Percentiles rank a stretch among this genome's conserved stretches.
These are phyloP conservation scores for Colletotrichum sp. DNA, from an alignment of 2,329 filamentous ascomycete genomes.

Conservation along the genomic window DNA sequence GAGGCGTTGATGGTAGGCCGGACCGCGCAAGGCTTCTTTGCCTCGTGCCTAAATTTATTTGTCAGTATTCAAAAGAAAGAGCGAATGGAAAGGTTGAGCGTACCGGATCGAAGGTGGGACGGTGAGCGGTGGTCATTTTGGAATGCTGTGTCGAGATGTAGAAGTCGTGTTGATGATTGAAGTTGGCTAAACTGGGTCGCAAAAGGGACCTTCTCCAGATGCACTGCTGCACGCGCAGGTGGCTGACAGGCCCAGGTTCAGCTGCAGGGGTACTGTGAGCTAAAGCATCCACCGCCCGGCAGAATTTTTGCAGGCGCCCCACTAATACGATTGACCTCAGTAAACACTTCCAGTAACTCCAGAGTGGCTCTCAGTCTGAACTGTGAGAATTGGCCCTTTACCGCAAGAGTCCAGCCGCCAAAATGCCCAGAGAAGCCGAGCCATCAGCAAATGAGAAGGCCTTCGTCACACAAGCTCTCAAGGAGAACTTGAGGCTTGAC, in stretches of 20 bases:
- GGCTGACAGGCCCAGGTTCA: not conserved
- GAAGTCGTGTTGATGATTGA: not conserved
- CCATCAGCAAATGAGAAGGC: constrained; percentile 87
- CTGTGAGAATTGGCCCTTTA: constrained; percentile 19
- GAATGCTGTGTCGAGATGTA: not conserved
- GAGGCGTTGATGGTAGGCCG: constrained; percentile 94
- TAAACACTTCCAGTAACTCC: constrained; percentile 16
- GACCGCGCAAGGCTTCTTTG: constrained; percentile 92
- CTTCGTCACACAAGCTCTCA: constrained; percentile 84
- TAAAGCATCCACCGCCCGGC: constrained; percentile 50
- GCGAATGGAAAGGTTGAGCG: constrained; percentile 22
- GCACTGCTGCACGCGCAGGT: not conserved
- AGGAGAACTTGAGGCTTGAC: constrained; percentile 82
- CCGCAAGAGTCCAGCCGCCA: constrained; percentile 28
- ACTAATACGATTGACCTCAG: constrained; percentile 22
- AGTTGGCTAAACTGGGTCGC: not conserved
- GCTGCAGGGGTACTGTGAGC: not conserved
- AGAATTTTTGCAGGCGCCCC: constrained; percentile 43
- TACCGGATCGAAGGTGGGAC: constrained; percentile 96
- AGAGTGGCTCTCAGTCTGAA: not conserved
- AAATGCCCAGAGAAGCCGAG: constrained; percentile 91
- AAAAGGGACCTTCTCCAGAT: not conserved
- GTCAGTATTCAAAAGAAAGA: not conserved
- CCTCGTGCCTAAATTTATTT: constrained; percentile 71
- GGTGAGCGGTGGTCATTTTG: constrained; percentile 70